Conservation (phyloP, 176 grass and related monocot genomes). For the Raddia distichophylla region DNA sequence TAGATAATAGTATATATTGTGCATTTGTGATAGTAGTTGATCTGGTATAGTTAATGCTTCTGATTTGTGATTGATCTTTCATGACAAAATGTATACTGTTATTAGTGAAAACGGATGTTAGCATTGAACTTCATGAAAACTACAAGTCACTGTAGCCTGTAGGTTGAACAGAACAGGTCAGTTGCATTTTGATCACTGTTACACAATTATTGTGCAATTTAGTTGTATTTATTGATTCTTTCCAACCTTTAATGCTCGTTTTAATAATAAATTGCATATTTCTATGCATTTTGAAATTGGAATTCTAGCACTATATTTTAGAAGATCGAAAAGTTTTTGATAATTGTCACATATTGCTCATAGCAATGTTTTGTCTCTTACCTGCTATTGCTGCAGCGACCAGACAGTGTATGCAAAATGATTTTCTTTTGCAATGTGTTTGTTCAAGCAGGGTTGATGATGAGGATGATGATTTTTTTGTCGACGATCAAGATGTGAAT, state of each 20-base stretch:
- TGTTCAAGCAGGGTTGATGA: slow-evolving; percentile 70
- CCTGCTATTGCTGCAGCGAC: slow-evolving; percentile 20
- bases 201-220: neutral
- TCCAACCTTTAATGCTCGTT: neutral
- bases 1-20: slow-evolving; percentile 23
- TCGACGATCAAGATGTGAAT: slow-evolving; percentile 92
- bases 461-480: slow-evolving; percentile 87
- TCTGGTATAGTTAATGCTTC: neutral
- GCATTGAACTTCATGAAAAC: neutral
- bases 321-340: neutral
- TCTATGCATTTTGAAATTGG: neutral
- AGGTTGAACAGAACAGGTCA: slow-evolving; percentile 14
- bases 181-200: neutral
- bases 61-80: slow-evolving; percentile 20
- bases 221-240: neutral
- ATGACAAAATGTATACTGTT: slow-evolving; percentile 19
- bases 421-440: slow-evolving; percentile 39
- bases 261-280: neutral
- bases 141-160: slow-evolving; percentile 14
- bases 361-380: neutral
- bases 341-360: neutral
- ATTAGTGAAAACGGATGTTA: neutral
- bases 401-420: slow-evolving; percentile 8
- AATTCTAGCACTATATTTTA: neutral
- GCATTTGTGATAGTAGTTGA: slow-evolving; percentile 5